Evolutionary conservation across 129 eudicot species (phyloP).

Genomic region (Chrysanthemum seticuspe): DNA sequence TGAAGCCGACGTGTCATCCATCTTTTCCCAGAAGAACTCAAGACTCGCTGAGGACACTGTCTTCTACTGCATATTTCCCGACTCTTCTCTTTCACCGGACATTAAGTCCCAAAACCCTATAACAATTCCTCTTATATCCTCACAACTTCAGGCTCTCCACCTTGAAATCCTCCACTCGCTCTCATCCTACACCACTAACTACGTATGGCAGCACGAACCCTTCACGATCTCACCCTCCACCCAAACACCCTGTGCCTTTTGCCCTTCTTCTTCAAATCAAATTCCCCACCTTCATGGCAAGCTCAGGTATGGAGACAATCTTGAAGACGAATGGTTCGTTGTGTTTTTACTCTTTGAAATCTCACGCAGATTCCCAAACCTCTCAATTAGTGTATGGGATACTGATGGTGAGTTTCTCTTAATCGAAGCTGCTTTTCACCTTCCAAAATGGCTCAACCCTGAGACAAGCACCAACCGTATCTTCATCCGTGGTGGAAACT

Average conservation of each 20-base stretch:
- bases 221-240: constrained; percentile 46
- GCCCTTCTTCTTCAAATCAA: constrained; percentile 30
- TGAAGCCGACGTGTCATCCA: constrained; percentile 36
- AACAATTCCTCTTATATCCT: constrained; percentile 21
- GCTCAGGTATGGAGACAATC: constrained; percentile 75
- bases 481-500: constrained; percentile 52
- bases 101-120: constrained; percentile 31
- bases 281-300: constrained; percentile 69
- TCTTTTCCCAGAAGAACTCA: constrained; percentile 49
- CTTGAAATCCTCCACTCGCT: constrained; percentile 55
- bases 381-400: constrained; percentile 58
- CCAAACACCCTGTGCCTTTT: constrained; percentile 26
- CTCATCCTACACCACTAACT: constrained; percentile 43
- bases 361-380: constrained; percentile 44
- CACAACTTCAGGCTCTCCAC: constrained; percentile 72
- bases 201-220: constrained; percentile 77
- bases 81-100: constrained; percentile 37
- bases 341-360: constrained; percentile 62
- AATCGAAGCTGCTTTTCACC: constrained; percentile 81
- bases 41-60: constrained; percentile 77
- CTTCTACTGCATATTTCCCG: constrained; percentile 78
- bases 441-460: constrained; percentile 87
- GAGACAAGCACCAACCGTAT: constrained; percentile 61
- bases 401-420: constrained; percentile 83
- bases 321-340: constrained; percentile 89